Evolutionary conservation across 352 stramenopile genomes (phyloP), one percentile per base, ranked within the genome.

Genomic region (Phytophthora litchii): DNA sequence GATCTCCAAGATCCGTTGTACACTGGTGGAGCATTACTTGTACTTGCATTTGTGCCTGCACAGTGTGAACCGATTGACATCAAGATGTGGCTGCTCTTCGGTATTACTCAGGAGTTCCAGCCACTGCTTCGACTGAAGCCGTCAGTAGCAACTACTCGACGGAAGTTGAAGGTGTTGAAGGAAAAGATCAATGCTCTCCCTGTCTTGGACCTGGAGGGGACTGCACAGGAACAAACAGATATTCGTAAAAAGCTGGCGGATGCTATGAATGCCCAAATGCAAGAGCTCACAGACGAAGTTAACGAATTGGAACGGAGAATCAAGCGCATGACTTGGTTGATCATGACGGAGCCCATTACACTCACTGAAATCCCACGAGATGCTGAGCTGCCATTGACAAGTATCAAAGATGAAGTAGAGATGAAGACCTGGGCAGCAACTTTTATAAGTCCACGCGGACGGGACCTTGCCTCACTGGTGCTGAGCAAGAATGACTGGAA

Each of bases 401-500:
- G 50, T 7, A 56, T 74, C 36, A 68, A 77, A 10, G 36, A 70
- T 14, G 62, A 80, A 56, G 60, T 84, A 0, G 82, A 91, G 54
- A 88, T 72, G 14, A 67, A 74, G 10, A 79, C 70, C 21, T 89
- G 82, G 79, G 59, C 64, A 1, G 76, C 83, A n/a, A 50, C 57
- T 16, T 88, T 89, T 44, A 70, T 40, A 16, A 87, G 79, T 47
- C 47, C 70, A 12, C 79, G 79, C 4, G 79, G 77, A 16, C 55
- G 61, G 0, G 73, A 83, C 34, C 62, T 91, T 12, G 64, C 54
- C 6, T 70, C 70, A 0, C 48, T 89, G 3, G 81, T 79, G 3
- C 66, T 91, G n/a, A 54, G 55, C 4, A 90, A 90, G 53, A 64
- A 47, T 35, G 76, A 90, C 62, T 90, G 80, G 80, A 86, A 78